These are phyloP conservation scores for Aspergillus sp. DNA, from an alignment of 2,329 filamentous ascomycete species.

Conservation along the genomic window DNA sequence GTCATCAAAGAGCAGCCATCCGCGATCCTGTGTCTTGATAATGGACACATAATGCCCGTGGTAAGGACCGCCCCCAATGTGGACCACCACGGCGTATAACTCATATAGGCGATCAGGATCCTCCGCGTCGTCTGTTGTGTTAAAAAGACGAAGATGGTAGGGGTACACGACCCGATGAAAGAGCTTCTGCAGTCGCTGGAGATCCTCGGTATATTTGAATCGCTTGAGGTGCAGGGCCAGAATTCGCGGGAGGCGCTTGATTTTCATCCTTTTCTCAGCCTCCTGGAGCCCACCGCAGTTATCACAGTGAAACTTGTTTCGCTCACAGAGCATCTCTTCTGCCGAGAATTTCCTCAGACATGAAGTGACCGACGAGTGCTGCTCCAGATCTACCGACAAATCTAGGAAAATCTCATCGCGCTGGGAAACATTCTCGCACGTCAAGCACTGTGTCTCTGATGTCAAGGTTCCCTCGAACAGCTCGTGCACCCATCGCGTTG, in stretches of 20 bases:
- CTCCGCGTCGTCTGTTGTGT: constrained; percentile 92
- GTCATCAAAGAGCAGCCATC: constrained; percentile 96
- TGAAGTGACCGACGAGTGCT: constrained; percentile 94
- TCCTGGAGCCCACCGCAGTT: constrained; percentile 95
- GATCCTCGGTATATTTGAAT: constrained; percentile 97
- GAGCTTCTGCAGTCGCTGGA: constrained; percentile 89
- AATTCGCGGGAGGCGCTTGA: constrained; percentile 89
- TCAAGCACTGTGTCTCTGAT: constrained; percentile 94
- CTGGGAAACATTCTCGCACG: constrained; percentile 93
- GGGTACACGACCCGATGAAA: constrained; percentile 97
- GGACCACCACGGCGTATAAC: constrained; percentile 93
- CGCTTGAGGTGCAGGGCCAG: constrained; percentile 91
- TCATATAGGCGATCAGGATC: constrained; percentile 94
- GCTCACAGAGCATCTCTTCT: constrained; percentile 96
- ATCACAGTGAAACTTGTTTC: constrained; percentile 99
- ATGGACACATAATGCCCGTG: constrained; percentile 98
- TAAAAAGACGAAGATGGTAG: constrained; percentile 94
- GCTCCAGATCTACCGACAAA: constrained; percentile 90
- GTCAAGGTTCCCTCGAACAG: constrained; percentile 93
- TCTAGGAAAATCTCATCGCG: constrained; percentile 95
- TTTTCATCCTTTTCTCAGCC: constrained; percentile 99
- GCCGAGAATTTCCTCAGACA: constrained; percentile 95
- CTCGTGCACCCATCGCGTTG: constrained; percentile 91
- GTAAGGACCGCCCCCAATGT: constrained; percentile 94
- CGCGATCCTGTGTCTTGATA: constrained; percentile 93